Evolutionary conservation across 352 stramenopile species (phyloP).

Genomic region (Globisporangium nunn): DNA sequence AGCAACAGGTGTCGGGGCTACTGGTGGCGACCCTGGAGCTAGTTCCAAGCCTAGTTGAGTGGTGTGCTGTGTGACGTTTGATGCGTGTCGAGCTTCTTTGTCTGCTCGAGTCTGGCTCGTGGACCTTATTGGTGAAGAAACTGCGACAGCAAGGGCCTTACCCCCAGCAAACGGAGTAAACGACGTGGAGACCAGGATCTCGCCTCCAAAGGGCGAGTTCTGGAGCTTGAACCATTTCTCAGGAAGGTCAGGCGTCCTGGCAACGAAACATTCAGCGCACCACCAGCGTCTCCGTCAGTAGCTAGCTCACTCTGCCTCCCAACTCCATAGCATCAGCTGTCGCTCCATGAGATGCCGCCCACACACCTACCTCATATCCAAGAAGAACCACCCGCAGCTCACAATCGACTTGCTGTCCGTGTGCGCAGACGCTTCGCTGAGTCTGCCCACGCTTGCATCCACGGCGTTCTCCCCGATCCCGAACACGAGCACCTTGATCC

Average conservation of each 20-base stretch:
- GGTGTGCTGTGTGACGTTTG: background rate
- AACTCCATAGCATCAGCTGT: background rate
- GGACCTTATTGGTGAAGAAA: background rate
- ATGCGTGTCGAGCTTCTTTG: background rate
- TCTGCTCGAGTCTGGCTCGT: background rate
- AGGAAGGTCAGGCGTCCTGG: slow-evolving; percentile 62
- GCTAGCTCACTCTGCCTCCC: background rate
- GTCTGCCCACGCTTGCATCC: slow-evolving; percentile 7
- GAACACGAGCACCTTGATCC: slow-evolving; percentile 70
- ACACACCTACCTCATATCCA: slow-evolving; percentile 50
- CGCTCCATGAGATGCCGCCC: background rate
- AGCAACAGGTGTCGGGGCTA: background rate
- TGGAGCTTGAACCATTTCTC: slow-evolving; percentile 66
- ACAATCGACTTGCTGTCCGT: slow-evolving; percentile 34
- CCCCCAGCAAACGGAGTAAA: background rate
- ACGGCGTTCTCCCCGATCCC: slow-evolving; percentile 29
- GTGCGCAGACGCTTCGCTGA: slow-evolving; percentile 9
- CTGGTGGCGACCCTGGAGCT: background rate
- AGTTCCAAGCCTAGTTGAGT: background rate
- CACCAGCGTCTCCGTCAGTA: background rate
- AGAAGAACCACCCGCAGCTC: slow-evolving; percentile 78
- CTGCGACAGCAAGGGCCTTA: background rate
- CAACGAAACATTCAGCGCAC: background rate
- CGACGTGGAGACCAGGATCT: slow-evolving; percentile 48
- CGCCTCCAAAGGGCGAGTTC: slow-evolving; percentile 60